These are phyloP conservation scores for Solanum tarapatanum DNA, from an alignment of 257 asterid genomes.

Conservation along the genomic window DNA sequence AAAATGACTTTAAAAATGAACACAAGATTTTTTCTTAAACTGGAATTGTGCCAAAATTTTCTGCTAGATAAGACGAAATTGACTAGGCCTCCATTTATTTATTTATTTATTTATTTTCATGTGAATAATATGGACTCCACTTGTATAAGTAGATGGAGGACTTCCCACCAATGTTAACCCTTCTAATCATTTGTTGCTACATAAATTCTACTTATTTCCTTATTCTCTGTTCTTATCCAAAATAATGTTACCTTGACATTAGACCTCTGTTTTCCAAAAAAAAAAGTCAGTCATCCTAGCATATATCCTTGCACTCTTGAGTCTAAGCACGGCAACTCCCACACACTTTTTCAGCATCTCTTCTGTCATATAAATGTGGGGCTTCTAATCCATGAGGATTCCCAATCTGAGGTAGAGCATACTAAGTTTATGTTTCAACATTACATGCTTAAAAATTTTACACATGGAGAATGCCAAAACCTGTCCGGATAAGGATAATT, in stretches of 20 bases:
- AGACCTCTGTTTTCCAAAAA: neutral
- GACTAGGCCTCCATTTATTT: neutral
- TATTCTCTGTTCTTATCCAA: neutral
- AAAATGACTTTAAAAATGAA: neutral
- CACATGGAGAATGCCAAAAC: neutral
- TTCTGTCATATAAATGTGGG: neutral
- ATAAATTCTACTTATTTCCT: neutral
- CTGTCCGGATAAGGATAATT: neutral
- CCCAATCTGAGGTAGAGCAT: neutral
- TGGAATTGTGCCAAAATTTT: neutral
- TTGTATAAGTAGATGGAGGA: neutral
- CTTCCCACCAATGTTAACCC: neutral
- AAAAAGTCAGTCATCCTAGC: neutral
- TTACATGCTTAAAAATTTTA: neutral
- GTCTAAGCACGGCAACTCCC: neutral
- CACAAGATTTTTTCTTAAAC: neutral
- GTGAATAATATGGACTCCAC: neutral
- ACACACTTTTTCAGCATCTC: neutral
- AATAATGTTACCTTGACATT: neutral
- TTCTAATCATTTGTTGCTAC: neutral
- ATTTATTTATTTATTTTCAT: neutral
- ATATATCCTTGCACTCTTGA: neutral
- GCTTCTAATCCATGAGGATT: neutral
- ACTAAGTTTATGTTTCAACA: neutral
- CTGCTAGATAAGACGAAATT: neutral